phyloP scores from a whole-genome alignment of 345 rosid genomes.

The Cochlearia excelsa region DNA sequence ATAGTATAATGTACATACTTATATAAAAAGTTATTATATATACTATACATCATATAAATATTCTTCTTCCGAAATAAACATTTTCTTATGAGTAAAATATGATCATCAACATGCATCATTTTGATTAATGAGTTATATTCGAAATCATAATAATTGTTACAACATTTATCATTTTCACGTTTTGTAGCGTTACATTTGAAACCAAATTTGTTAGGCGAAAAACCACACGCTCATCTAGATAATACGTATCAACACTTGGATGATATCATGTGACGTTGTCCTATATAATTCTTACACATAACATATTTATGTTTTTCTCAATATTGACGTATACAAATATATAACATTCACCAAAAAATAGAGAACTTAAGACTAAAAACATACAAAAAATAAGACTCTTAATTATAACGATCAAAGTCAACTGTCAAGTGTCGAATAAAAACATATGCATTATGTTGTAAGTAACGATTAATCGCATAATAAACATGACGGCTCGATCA shows the following conservation, averaged over 20 bases:
- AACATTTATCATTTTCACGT: not conserved
- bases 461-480: conserved; percentile 19
- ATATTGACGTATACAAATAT: conserved; percentile 20
- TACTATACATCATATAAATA: too few species aligned
- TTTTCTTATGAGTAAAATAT: too few species aligned
- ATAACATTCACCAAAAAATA: conserved; percentile 26
- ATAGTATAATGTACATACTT: too few species aligned
- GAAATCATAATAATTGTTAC: too few species aligned
- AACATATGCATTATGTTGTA: conserved; percentile 18
- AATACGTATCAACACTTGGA: conserved; percentile 12
- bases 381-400: not conserved
- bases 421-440: conserved; percentile 27
- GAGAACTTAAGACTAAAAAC: not conserved
- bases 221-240: conserved; percentile 2
- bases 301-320: not conserved
- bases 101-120: too few species aligned
- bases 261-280: conserved; percentile 23
- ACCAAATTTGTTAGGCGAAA: conserved; percentile 5
- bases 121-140: too few species aligned
- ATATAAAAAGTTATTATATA: too few species aligned
- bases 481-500: conserved; percentile 11
- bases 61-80: too few species aligned
- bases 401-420: conserved; percentile 18
- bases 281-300: not conserved
- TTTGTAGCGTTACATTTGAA: not conserved